Evolutionary conservation across 768 basidiomycete species (phyloP), one percentile per base, ranked within the genome.

Genomic region (Trametes cingulata): DNA sequence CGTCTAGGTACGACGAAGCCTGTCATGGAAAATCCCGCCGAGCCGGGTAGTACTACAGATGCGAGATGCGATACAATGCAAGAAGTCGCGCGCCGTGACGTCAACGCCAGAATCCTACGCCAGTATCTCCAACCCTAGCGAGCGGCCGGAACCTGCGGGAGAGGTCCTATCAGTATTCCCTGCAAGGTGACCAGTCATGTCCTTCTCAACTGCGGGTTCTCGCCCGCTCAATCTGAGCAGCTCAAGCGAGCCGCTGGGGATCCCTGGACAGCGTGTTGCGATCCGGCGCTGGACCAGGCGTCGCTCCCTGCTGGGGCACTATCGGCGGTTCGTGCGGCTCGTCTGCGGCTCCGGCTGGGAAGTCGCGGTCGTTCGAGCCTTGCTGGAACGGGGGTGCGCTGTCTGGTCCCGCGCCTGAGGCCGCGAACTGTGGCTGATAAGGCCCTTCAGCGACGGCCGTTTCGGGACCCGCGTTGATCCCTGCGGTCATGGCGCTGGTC

Each of bases 381-480:
- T 45, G 40, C 19, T 36, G 33, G 6, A 54, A 9, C 20, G 46
- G 9, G 9, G 27, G 0, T 1, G 13, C 35, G 12, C 29, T 36
- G 12, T 27, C 45, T 7, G 25, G 17, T 5, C 39, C 46, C 15
- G 39, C 46, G 27, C 39, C 33, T 5, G 39, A 49, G 12, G 57
- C 13, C 12, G 50, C 22, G 41, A 45, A 52, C 33, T 54, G 52
- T 33, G 48, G 39, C 48, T 61, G 60, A 40, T 43, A 37, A 10
- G 52, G 52, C 1, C 27, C 59, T 15, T 54, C 37, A 2, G 47
- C 59, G 8, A 48, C n/a, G 7, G 53, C 52, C 4, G 29, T 20
- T n/a, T 46, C 45, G 6, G 58, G 58, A 9, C 47, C 60, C 17
- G 52, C 60, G 17, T 55, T 55, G 39, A 60, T n/a, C 3, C 59